A percentile compares a stretch with the other conserved stretches of the same genome.
These are phyloP conservation scores for Aureobasidium sp. DNA, from an alignment of 2,329 filamentous ascomycete genomes.

Conservation along the genomic window DNA sequence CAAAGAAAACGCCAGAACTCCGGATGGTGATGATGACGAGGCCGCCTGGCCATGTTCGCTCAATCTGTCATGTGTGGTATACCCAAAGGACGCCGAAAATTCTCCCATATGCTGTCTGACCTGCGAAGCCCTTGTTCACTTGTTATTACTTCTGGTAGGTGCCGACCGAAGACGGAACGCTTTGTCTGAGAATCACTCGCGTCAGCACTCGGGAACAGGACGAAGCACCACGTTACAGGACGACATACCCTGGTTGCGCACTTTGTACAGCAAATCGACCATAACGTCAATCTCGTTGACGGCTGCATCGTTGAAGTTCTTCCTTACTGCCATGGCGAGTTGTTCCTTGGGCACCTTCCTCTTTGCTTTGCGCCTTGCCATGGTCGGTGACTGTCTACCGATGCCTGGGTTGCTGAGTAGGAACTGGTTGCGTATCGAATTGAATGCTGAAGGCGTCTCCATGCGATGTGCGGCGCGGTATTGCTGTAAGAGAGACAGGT, in stretches of 20 bases:
- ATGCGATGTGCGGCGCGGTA: slow-evolving; percentile 69
- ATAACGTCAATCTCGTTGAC: slow-evolving; percentile 77
- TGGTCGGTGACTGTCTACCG: slow-evolving; percentile 65
- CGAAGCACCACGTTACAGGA: background rate
- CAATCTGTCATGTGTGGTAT: slow-evolving; percentile 3
- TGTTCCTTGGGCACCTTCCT: slow-evolving; percentile 63
- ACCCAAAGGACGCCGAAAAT: background rate
- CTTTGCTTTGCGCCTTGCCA: slow-evolving; percentile 56
- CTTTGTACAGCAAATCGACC: slow-evolving; percentile 67
- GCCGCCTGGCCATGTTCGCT: background rate
- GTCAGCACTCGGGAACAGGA: background rate
- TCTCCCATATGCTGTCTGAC: background rate
- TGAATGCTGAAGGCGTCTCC: slow-evolving; percentile 61
- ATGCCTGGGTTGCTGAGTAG: slow-evolving; percentile 49
- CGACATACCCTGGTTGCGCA: slow-evolving; percentile 47
- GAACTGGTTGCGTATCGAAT: slow-evolving; percentile 38
- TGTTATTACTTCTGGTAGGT: slow-evolving; percentile 6
- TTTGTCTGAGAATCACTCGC: slow-evolving; percentile 30
- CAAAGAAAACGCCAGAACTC: slow-evolving; percentile 2
- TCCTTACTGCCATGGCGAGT: slow-evolving; percentile 62
- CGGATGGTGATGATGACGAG: slow-evolving; percentile 1
- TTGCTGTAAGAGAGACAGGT: slow-evolving; percentile 49
- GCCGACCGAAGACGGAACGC: slow-evolving; percentile 37
- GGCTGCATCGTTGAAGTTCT: slow-evolving; percentile 74
- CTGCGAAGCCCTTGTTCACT: background rate